Evolutionary conservation across 1,139 yeast species (phyloP), one percentile per base, ranked within the genome.

Genomic region (Geotrichum cucujoidarum): DNA sequence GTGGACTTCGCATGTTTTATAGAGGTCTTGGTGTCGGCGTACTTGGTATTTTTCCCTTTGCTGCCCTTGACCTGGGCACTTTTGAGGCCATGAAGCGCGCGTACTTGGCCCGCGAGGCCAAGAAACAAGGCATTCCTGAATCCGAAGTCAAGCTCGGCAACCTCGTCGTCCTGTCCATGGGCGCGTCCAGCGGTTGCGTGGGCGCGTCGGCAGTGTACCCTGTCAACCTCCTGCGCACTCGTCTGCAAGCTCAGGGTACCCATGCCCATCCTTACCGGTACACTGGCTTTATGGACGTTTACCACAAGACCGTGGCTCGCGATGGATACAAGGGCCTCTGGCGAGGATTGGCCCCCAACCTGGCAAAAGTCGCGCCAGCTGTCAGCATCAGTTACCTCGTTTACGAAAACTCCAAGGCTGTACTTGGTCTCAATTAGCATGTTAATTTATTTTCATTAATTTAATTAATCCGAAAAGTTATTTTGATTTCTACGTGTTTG

Each of bases 121-220:
- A 65, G 43, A 68, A 66, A 49, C 66, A 67, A 22, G 72, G 75
- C 5, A 31, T 45, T 10, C 20, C 31, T 7, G 16, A 24, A 14
- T 82, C 81, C 29, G 86, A 88, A 25, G 85, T 90, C 13, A 76
- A 74, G 45, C 64, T 90, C 53, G 88, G 95, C 29, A 92, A 88
- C 63, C 72, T 83, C 57, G 75, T 83, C 48, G 96, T 92, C 3
- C 71, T 92, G 49, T 77, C 90, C 3, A 78, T 94, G 76, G 98
- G 98, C 54, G 98, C 98, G 0, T 72, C 87, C 46, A 85, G 95
- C 34, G 98, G 98, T 20, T 78, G 95, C 3, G 87, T 92, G 57
- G 98, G 98, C 48, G 98, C 98, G 4, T 81, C 97, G 0, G 78
- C 84, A 36, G 98, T 92, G 11, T 92, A 92, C 63, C 98, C 98